Conservation (phyloP, 2,329 filamentous ascomycete species). For the Colletotrichum sp. region DNA sequence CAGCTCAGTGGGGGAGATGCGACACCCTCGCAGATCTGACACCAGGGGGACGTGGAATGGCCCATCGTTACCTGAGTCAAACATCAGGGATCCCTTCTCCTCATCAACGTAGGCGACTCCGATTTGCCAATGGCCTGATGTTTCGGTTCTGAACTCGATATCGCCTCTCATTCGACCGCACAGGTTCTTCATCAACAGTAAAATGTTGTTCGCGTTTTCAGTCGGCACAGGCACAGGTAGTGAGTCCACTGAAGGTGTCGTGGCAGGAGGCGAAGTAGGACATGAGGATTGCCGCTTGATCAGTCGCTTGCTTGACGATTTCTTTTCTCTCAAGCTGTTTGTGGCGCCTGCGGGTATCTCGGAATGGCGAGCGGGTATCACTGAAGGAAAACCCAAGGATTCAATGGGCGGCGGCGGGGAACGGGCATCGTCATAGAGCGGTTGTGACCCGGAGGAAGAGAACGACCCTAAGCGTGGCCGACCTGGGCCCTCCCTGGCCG, state of each 20-base stretch:
- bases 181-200: constrained; percentile 77
- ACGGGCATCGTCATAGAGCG: constrained; percentile 55
- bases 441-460: constrained; percentile 64
- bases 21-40: constrained; percentile 77
- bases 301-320: constrained; percentile 52
- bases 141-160: constrained; percentile 72
- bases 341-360: constrained; percentile 22
- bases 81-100: constrained; percentile 75
- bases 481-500: constrained; percentile 43
- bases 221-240: constrained; percentile 65
- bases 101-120: constrained; percentile 83
- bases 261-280: constrained; percentile 62
- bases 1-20: constrained; percentile 62
- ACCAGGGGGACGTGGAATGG: constrained; percentile 71
- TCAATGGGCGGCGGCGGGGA: constrained; percentile 45
- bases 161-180: constrained; percentile 82
- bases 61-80: constrained; percentile 71
- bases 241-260: constrained; percentile 62
- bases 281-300: constrained; percentile 61
- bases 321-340: constrained; percentile 50
- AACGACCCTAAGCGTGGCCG: constrained; percentile 74
- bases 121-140: constrained; percentile 66
- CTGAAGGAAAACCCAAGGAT: constrained; percentile 46
- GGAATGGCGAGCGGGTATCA: constrained; percentile 35
- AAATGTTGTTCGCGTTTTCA: constrained; percentile 72